Evolutionary conservation across 2,329 filamentous ascomycete species (phyloP), one percentile per base, ranked within the genome.

Genomic region (Fusarium pseudoanthophilum): DNA sequence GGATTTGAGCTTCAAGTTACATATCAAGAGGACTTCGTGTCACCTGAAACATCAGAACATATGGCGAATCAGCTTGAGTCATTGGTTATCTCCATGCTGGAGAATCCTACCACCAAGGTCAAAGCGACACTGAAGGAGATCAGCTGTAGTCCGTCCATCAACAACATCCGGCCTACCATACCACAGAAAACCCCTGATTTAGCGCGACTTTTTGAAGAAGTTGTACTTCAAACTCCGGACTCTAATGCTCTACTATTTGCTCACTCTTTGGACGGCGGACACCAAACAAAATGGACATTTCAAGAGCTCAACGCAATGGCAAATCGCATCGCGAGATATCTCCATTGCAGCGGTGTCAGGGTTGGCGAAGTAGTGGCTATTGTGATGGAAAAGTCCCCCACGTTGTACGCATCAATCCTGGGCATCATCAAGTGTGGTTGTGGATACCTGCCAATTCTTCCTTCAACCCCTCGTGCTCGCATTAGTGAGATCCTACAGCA

Each of bases 381-480:
- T 49, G 85, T 92, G 51, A 91, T 97, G 88, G 89, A 95, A 28
- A 97, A 96, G 78, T 95, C 92, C 0, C 80, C 90, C 2, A 81
- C 90, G 32, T 83, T 97, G 1, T 97, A 97, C 77, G 85, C 91
- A 34, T 87, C 90, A 1, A 93, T 97, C 32, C 84, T 97, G 36
- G 94, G 90, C 3, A 87, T 92, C 28, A 81, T 94, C 37, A 97
- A 97, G 77, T 84, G 90, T 10, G 93, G 94, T 14, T 91, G 91
- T 76, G 93, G 91, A 13, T 96, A 97, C 77, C 82, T 97, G n/a
- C 94, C 94, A 0, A 85, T 97, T 8, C 86, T 93, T 2, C 92
- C 93, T 2, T 90, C 88, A n/a, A 92, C 91, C 0, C 93, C 94
- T 0, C 28, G 78, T 2, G 86, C 89, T 15, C 86, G 93, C 57